phyloP scores from a whole-genome alignment of 2,329 filamentous ascomycete species.

The Helotiales sp. region DNA sequence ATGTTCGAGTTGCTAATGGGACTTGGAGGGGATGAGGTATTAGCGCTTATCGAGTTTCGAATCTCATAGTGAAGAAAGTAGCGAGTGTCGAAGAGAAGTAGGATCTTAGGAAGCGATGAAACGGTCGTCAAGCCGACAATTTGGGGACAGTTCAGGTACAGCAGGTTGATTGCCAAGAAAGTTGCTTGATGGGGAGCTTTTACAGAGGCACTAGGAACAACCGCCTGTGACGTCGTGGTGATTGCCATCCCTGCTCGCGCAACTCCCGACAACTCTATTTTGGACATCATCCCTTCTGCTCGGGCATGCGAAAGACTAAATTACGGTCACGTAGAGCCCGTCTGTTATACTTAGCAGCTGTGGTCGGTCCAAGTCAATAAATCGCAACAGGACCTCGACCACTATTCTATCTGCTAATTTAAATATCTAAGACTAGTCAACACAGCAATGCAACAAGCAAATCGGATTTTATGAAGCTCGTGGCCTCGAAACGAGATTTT shows the following conservation, averaged over 20 bases:
- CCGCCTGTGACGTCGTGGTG: neutral
- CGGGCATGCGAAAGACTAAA: too few relatives aligned
- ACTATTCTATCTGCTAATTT: neutral
- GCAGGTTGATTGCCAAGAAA: neutral
- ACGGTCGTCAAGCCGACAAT: neutral
- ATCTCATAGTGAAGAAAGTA: neutral
- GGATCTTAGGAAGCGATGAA: neutral
- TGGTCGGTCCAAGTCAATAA: too few relatives aligned
- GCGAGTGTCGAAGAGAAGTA: neutral
- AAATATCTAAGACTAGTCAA: neutral
- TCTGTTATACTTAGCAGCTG: neutral
- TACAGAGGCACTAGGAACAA: neutral
- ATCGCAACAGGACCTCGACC: too few relatives aligned
- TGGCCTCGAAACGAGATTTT: slow-evolving; percentile 30
- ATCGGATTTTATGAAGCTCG: slow-evolving; percentile 21
- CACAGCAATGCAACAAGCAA: neutral
- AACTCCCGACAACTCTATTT: too few relatives aligned
- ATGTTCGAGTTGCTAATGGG: neutral
- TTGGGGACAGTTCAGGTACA: neutral
- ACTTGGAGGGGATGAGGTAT: neutral
- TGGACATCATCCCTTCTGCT: too few relatives aligned
- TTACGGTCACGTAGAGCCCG: neutral
- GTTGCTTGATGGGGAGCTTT: neutral
- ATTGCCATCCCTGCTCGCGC: neutral
- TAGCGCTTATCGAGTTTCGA: slow-evolving; percentile 10